Evolutionary conservation across 352 stramenopile genomes (phyloP).

Genomic region (Thraustotheca clavata): DNA sequence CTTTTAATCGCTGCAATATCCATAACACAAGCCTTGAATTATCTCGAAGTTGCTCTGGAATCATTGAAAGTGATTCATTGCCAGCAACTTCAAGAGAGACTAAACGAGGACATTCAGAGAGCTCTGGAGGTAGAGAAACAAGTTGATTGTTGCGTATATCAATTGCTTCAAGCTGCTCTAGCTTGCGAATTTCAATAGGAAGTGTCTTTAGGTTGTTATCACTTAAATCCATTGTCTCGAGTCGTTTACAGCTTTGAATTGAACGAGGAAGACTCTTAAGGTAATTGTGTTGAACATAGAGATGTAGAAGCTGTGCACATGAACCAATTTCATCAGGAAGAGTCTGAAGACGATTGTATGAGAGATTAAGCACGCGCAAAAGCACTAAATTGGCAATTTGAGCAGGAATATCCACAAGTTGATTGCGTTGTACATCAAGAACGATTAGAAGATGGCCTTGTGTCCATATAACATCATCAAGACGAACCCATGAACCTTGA

Average conservation of each 20-base stretch:
- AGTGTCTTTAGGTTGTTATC: slow-evolving; percentile 55
- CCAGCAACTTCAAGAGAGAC: slow-evolving; percentile 44
- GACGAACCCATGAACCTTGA: slow-evolving; percentile 70
- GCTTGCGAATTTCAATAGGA: slow-evolving; percentile 40
- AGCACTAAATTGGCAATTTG: slow-evolving; percentile 54
- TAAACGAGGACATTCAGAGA: slow-evolving; percentile 57
- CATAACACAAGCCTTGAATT: slow-evolving; percentile 70
- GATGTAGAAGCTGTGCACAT: slow-evolving; percentile 55
- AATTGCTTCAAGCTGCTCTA: slow-evolving; percentile 46
- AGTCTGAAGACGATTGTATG: slow-evolving; percentile 49
- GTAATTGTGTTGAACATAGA: slow-evolving; percentile 59
- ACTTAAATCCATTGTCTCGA: slow-evolving; percentile 56
- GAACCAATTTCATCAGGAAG: slow-evolving; percentile 43
- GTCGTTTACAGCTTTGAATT: slow-evolving; percentile 56
- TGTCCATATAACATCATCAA: slow-evolving; percentile 73
- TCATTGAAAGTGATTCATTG: slow-evolving; percentile 47
- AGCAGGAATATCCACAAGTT: slow-evolving; percentile 49
- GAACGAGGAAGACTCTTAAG: slow-evolving; percentile 28
- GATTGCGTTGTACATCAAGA: slow-evolving; percentile 61
- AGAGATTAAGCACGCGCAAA: slow-evolving; percentile 49
- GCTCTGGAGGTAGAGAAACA: slow-evolving; percentile 48
- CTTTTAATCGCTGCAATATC: slow-evolving; percentile 73
- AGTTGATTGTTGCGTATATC: slow-evolving; percentile 71
- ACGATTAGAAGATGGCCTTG: slow-evolving; percentile 52
- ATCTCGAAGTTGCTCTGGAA: slow-evolving; percentile 53